Evolutionary conservation across 768 basidiomycete species (phyloP), one percentile per base, ranked within the genome.

Genomic region (Lanmaoa pseudosensibilis): DNA sequence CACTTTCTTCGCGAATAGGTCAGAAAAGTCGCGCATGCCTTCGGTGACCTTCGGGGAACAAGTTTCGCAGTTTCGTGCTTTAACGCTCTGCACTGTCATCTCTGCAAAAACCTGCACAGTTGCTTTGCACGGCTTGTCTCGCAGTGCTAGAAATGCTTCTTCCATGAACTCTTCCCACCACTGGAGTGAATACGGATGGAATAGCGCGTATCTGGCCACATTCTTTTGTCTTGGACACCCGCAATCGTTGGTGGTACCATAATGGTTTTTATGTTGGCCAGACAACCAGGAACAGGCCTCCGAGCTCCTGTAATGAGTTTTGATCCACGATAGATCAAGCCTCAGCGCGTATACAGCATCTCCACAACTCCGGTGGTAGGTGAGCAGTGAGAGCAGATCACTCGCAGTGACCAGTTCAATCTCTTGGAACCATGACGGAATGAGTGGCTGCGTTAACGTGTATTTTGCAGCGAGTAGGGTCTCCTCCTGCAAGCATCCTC

Each of bases 401-500:
- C 55, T 15, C 0, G 68, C 68, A 1, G 64, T 61, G 51, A 76
- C 62, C 19, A 69, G 19, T 2, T 59, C 57, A 1, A 76, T 60
- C 50, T 72, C 73, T 45, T 64, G 30, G 18, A 66, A 65, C 54
- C 65, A 63, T 5, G 50, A 43, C 1, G 69, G 64, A 12, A 65
- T 46, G 36, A 73, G 58, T 3, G 71, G 67, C 30, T 67, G 52
- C 15, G 61, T 41, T 45, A 76, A 55, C 1, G 74, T 69, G 40
- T 59, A 55, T n/a, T 50, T 66, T 2, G 73, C 71, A 13, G 74
- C 71, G 2, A 67, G 55, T 10, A 57, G 25, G 0, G 68, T 69
- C 55, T 73, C 65, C 2, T 65, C 56, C 32, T 43, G 49, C 36
- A 72, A 47, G 5, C 36, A 33, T 19, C 59, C 65, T 2, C 54